Base-by-base conservation (phyloP, 805 yeast species). In the Cyberlindnera suaveolens region DNA sequence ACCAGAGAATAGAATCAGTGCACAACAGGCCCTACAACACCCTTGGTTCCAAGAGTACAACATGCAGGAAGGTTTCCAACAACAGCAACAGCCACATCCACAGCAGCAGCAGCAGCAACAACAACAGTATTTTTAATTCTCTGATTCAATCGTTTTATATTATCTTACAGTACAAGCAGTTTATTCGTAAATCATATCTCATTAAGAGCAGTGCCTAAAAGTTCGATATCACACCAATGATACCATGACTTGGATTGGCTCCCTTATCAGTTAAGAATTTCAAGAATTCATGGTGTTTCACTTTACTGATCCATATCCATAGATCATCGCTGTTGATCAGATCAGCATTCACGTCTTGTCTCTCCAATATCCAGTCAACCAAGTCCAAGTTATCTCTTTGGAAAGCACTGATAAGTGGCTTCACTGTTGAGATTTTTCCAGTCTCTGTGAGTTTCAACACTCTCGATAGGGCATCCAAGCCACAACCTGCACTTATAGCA, bases 1-100 rank as follows among this genome's bases (percentile, higher is more conserved):
- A 61, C 99, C 99, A n/a, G 89, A 95, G 39, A 77, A 80, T 53
- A 75, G 99, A 63, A 84, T 93, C 53, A 83, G 95, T 55, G 99
- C 99, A 43, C 88, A 88, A 62, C 77, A 96, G 51, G 96, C 98
- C 3, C 73, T 90, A 45, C 66, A 77, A 52, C 98, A 91, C 64
- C 95, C 96, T 5, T 93, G 95, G 95, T 86, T 87, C 60, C 82
- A 80, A 43, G 95, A 87, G 54, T 81, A 76, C 46, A 71, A 78
- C 44, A 65, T 63, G 14, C 52, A 51, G 33, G 44, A 39, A 34
- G 51, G 18, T 31, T 35, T 29, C 14, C 47, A 39, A 30, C 48
- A 35, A 23, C 48, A 48, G 30, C 49, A 42, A 29, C 34, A 37
- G 17, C 34, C 32, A 14, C 50, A 40, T 32, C 48, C 36, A 14